Conservation (phyloP, 768 basidiomycete genomes). For the Fistulinella prunicolor region DNA sequence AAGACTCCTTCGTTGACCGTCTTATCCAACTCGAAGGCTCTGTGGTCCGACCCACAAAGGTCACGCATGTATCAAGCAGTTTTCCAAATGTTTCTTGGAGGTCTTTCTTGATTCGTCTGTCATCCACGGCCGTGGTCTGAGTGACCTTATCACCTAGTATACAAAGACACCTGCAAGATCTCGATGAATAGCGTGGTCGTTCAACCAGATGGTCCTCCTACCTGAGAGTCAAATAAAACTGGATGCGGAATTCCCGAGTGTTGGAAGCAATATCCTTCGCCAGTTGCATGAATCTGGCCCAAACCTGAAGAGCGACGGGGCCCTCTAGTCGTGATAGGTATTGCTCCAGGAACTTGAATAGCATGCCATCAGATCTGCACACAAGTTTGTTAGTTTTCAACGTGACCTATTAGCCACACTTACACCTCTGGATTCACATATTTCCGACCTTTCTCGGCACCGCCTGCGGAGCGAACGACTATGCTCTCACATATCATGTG, state of each 20-base stretch:
- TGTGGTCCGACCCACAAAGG: conserved; percentile 66
- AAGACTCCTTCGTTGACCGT: conserved; percentile 59
- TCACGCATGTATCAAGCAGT: conserved; percentile 75
- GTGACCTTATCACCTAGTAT: conserved; percentile 78
- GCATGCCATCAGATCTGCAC: conserved; percentile 60
- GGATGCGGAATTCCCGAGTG: conserved; percentile 64
- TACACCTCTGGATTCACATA: conserved; percentile 68
- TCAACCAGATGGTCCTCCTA: conserved; percentile 31
- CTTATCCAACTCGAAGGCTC: conserved; percentile 83
- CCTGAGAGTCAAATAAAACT: conserved; percentile 73
- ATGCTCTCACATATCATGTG: conserved; percentile 89
- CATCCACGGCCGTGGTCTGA: conserved; percentile 90
- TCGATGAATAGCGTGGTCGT: conserved; percentile 10
- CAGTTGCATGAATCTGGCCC: conserved; percentile 74
- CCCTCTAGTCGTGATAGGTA: conserved; percentile 85
- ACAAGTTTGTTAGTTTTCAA: conserved; percentile 3
- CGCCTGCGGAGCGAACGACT: conserved; percentile 50
- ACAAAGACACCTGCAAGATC: conserved; percentile 59
- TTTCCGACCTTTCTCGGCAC: conserved; percentile 59
- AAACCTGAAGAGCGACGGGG: conserved; percentile 89
- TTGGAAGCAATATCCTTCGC: conserved; percentile 72
- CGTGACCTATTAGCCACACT: conserved; percentile 21
- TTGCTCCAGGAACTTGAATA: conserved; percentile 88
- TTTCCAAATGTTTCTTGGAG: conserved; percentile 89
- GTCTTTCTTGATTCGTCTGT: conserved; percentile 83